phyloP scores from a whole-genome alignment of 176 grass and related monocot species.

The Guadua angustifolia region DNA sequence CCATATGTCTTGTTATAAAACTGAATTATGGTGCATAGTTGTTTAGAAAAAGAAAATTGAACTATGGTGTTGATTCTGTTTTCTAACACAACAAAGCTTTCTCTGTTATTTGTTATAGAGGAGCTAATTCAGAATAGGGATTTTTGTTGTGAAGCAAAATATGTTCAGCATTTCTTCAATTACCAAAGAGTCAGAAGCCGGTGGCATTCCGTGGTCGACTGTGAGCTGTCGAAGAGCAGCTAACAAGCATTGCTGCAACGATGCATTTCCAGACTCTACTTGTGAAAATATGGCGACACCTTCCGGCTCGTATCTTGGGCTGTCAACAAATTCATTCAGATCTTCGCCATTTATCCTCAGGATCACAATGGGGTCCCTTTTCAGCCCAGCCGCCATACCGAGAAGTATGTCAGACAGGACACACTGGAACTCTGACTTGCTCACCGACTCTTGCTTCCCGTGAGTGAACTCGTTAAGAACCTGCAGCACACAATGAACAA shows the following conservation, averaged over 20 bases:
- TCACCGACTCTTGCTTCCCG: slow-evolving; percentile 71
- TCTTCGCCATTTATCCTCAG: slow-evolving; percentile 89
- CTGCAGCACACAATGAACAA: slow-evolving; percentile 21
- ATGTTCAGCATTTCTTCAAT: no score
- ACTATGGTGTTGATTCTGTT: background rate
- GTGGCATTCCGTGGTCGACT: slow-evolving; percentile 78
- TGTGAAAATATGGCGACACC: slow-evolving; percentile 59
- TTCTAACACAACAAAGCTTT: background rate
- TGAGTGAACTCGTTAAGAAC: slow-evolving; percentile 78
- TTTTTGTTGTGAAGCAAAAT: no score
- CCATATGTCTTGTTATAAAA: no score
- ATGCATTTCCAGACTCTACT: slow-evolving; percentile 23
- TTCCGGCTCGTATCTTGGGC: slow-evolving; percentile 59
- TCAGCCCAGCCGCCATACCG: slow-evolving; percentile 86
- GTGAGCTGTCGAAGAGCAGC: slow-evolving; percentile 66
- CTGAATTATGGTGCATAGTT: background rate
- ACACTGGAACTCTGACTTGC: slow-evolving; percentile 65
- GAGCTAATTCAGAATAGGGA: no score
- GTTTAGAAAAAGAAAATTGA: background rate
- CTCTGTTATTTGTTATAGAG: slow-evolving; percentile 2
- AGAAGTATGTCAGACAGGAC: slow-evolving; percentile 75
- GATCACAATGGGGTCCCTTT: slow-evolving; percentile 83
- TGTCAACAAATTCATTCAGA: slow-evolving; percentile 64
- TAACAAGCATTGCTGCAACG: slow-evolving; percentile 51
- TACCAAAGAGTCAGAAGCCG: no score